Evolutionary conservation across 2,329 filamentous ascomycete species (phyloP), one percentile per base, ranked within the genome.

Genomic region (Endoconidiophora polonica): DNA sequence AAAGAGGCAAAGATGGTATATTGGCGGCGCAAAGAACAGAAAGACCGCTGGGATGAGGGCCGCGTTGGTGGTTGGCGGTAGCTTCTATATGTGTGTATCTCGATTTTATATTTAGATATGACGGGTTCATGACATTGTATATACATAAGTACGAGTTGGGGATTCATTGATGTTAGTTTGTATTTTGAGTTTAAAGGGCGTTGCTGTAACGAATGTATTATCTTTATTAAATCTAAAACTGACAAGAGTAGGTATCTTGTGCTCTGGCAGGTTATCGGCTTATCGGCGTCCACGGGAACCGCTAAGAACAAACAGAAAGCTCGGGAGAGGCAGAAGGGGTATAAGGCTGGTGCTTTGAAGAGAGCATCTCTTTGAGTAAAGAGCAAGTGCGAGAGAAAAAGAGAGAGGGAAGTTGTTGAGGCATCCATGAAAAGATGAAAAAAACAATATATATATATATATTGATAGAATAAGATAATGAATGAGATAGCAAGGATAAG

Each of bases 11-110:
- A 81, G 61, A 83, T 83, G 57, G 68, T 83, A 52, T 81, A 81
- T 54, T 93, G 91, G 60, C 69, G 88, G 49, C 73, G 91, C 52
- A 79, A 81, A 60, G 91, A 96, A 68, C 76, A 86, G 56, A 94
- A 88, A 64, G 83, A 87, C 59, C 74, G 91, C 58, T 96, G 91
- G 91, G 91, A 96, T 62, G 90, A 96, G 65, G 87, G 90, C 22
- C 73, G 90, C 57, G 90, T 96, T 33, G 90, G 90, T 9, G 91
- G 91, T 1, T 96, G 91, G 91, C 76, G 90, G 59, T 90, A 68
- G 77, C 36, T 18, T 18, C 16, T 18, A 18, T 18, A 18, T 18
- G 16, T 18, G 16, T 18, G 16, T 18, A 18, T 18, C 16, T 18
- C n/a, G 38, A 41, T 41, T 33, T 2, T 33, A 33, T 33, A 10